These are phyloP conservation scores for Claviceps purpurea DNA, from an alignment of 2,329 filamentous ascomycete species.

Conservation along the genomic window DNA sequence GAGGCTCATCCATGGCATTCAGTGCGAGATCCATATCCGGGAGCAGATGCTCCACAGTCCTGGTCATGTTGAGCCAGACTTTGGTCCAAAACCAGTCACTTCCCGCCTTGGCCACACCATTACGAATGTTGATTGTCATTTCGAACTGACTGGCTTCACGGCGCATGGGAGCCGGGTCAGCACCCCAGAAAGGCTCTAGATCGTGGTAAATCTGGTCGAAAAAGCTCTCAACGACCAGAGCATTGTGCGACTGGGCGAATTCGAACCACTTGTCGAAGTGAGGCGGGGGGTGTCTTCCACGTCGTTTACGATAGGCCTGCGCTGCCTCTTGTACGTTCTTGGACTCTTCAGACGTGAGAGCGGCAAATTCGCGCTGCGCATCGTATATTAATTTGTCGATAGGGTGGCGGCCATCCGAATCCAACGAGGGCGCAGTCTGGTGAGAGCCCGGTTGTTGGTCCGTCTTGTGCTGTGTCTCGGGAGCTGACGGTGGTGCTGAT, in stretches of 20 bases:
- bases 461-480: not conserved
- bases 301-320: constrained; percentile 40
- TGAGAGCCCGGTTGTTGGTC: constrained; percentile 1
- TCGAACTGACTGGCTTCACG: constrained; percentile 41
- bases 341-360: constrained; percentile 30
- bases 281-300: constrained; percentile 49
- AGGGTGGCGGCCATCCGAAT: constrained; percentile 24
- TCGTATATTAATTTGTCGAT: constrained; percentile 38
- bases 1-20: constrained; percentile 55
- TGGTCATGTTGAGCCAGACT: constrained; percentile 41
- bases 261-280: constrained; percentile 48
- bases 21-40: constrained; percentile 57
- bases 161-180: constrained; percentile 33
- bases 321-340: constrained; percentile 40
- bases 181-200: constrained; percentile 42
- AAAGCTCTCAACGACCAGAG: constrained; percentile 47
- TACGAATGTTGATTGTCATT: constrained; percentile 47
- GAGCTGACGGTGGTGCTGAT: not conserved
- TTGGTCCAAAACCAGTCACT: constrained; percentile 46
- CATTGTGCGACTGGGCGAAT: constrained; percentile 37
- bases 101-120: constrained; percentile 34
- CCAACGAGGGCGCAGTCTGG: not conserved
- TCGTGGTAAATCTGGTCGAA: constrained; percentile 53
- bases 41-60: constrained; percentile 38
- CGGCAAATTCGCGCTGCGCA: constrained; percentile 27